Evolutionary conservation across 2,329 filamentous ascomycete genomes (phyloP), one percentile per base, ranked within the genome.

Genomic region (Exophiala dermatitidis): DNA sequence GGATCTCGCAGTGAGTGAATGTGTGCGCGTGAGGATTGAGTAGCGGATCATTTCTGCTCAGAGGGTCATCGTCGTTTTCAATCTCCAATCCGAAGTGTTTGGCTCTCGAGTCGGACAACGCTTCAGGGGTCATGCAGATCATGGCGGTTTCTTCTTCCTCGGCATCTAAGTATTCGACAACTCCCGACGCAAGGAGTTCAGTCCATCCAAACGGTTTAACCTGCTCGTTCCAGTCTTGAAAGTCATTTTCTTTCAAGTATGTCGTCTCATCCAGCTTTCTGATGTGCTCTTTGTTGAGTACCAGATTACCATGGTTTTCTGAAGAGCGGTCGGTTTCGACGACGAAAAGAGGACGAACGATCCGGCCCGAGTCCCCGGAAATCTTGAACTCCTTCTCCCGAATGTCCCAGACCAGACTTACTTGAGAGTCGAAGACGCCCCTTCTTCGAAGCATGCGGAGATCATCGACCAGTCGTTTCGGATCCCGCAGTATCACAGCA

Each of bases 91-190:
- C 85, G 44, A 79, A 75, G 69, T 88, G 87, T 50, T 85, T 76
- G 61, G 84, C 75, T 56, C 86, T 80, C 58, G 84, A 89, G 26
- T 82, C 81, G 56, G 95, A 90, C 36, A 98, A 75, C 66, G 97
- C 93, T 68, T 97, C 91, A 0, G 93, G 93, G 0, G 90, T 94
- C 91, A 98, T 98, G 70, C 90, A 89, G 66, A 98, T 98, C 93
- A 98, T 98, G 37, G 93, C 85, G 0, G 90, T 95, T 70, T 98
- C 94, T 68, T 98, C 93, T 75, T 98, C 94, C 67, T 98, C 94
- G 0, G 93, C 93, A 69, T 98, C 93, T 7, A 98, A 81, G 66
- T 96, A 97, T 68, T 98, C 93, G 36, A 98, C 86, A 2, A 90
- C 88, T 70, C 91, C 93, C 8, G 82, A 81, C 53, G 85, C 81